A percentile compares a stretch with the other conserved stretches of the same genome.
Evolutionary conservation across 1,284 basidiomycete species (phyloP).

Genomic region (Trichosporon sp.): DNA sequence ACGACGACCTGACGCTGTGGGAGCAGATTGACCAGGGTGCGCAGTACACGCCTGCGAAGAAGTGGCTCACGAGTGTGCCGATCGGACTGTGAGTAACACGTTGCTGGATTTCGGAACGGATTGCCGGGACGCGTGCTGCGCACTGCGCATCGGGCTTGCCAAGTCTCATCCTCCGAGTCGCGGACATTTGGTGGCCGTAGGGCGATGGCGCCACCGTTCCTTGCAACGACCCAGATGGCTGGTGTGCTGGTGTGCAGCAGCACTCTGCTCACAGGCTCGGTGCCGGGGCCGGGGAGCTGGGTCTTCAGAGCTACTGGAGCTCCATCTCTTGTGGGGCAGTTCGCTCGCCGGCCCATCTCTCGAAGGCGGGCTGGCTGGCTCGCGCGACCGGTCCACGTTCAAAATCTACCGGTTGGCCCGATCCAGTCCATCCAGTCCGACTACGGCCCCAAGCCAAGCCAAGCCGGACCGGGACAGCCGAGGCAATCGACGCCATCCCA

Average conservation of each 20-base stretch:
- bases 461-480: not conserved
- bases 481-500: no score
- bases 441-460: not conserved
- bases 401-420: not conserved
- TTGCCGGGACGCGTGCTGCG: not conserved
- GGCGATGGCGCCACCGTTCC: not conserved
- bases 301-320: no score
- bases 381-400: not conserved
- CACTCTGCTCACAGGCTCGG: no score
- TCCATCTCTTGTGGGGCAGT: no score
- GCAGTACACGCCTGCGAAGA: conserved; percentile 97
- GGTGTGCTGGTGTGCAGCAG: not conserved
- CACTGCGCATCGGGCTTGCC: not conserved
- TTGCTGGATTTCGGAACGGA: not conserved
- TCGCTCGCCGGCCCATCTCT: no score
- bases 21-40: conserved; percentile 99
- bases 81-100: conserved; percentile 75
- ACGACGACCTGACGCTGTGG: conserved; percentile 97
- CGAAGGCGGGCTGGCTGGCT: not conserved
- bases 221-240: not conserved
- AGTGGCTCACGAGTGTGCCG: conserved; percentile 92
- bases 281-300: no score
- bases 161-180: not conserved
- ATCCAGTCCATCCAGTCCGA: no score
- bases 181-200: not conserved